A percentile compares a stretch with the other conserved stretches of the same genome.
These are phyloP conservation scores for Botrytis fragariae DNA, from an alignment of 2,329 filamentous ascomycete genomes.

Conservation along the genomic window DNA sequence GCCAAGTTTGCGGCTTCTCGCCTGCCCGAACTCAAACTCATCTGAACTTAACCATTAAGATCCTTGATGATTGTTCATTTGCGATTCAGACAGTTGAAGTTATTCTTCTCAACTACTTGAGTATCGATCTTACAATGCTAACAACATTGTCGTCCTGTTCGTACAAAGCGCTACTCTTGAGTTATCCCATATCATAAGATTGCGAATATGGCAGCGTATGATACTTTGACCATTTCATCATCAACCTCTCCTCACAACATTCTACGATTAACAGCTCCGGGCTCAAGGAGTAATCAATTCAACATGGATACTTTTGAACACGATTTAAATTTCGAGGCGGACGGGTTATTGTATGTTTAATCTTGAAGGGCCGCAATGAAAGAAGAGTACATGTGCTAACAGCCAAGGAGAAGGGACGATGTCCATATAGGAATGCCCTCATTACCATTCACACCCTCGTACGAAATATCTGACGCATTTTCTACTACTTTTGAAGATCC, in stretches of 20 bases:
- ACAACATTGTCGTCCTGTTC: not conserved
- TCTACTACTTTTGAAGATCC: slow-evolving; percentile 64
- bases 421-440: slow-evolving; percentile 37
- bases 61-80: not conserved
- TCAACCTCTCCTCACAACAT: slow-evolving; percentile 30
- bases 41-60: not conserved
- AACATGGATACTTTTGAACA: slow-evolving; percentile 36
- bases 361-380: slow-evolving; percentile 1
- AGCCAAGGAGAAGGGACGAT: slow-evolving; percentile 13
- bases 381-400: slow-evolving; percentile 12
- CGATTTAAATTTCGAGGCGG: slow-evolving; percentile 34
- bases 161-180: slow-evolving; percentile 5
- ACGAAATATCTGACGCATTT: slow-evolving; percentile 60
- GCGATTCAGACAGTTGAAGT: slow-evolving; percentile 10
- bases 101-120: slow-evolving; percentile 7
- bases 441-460: slow-evolving; percentile 56
- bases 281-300: slow-evolving; percentile 23
- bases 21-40: slow-evolving; percentile 7
- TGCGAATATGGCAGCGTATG: slow-evolving; percentile 27
- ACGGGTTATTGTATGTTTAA: slow-evolving; percentile 33
- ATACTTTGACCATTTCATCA: slow-evolving; percentile 21
- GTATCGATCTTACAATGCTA: slow-evolving; percentile 14
- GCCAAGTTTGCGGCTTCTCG: slow-evolving; percentile 16
- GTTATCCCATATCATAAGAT: slow-evolving; percentile 5
- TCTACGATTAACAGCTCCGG: slow-evolving; percentile 31